Base-by-base conservation (phyloP, 2,329 filamentous ascomycete genomes). In the Fusarium foetens region DNA sequence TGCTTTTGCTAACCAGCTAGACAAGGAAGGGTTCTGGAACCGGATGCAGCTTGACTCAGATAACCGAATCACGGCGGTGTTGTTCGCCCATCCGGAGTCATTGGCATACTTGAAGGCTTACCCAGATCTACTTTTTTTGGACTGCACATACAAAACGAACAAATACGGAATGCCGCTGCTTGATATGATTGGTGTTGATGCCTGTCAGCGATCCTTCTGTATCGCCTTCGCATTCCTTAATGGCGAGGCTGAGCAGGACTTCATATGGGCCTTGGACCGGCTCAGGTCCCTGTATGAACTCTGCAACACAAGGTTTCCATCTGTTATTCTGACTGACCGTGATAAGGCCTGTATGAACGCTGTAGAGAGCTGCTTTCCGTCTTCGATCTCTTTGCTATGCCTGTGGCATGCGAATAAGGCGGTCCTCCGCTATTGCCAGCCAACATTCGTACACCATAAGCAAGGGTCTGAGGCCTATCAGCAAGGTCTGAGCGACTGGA, bases 41-140 rank as follows among this genome's bases (percentile, higher is more conserved):
- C 27, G 27, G 27, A 27, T 27, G 27, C 27, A 27, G 27, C 27
- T 27, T 27, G 27, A 27, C 27, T 27, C 27, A 27, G 27, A 27
- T 27, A 27, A 27, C 27, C 27, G 27, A 27, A 27, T 27, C 27
- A 27, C 27, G 27, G 27, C 27, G 27, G 27, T 27, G 25, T 27
- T 27, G 25, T 27, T 27, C 25, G 25, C 25, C 25, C 25, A 27
- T 27, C 35, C 14, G 16, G 35, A 36, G 35, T 36, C 43, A 21
- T 17, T 31, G 10, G 27, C 16, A 6, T 48, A 31, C 51, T 60
- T 76, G 16, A 31, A 76, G 45, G 27, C 49, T 6, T 71, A 76
- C 41, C 70, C 45, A 10, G 66, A 75, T 25, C 29, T 70, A 19
- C 41, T 76, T 16, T 33, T 76, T 48, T 33, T 75, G 21, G 68